Base-by-base conservation (phyloP, 2,329 filamentous ascomycete genomes). In the Microcera coccophila region DNA sequence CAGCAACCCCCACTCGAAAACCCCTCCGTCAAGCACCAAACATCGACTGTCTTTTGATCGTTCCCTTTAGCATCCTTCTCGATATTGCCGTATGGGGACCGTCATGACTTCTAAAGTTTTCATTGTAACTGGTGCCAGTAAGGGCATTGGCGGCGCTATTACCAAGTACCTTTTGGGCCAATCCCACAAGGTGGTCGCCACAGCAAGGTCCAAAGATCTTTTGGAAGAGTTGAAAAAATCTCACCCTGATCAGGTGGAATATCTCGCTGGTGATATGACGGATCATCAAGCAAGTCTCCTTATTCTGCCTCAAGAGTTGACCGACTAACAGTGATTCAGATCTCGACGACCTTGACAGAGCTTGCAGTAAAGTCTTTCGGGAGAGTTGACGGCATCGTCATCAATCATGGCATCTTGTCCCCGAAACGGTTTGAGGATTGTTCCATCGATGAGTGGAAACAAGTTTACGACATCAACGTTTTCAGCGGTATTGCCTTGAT, bases 401-500 rank as follows among this genome's bases (percentile, higher is more conserved):
- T 97, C 48, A 97, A 97, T 64, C 93, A 98, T 62, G 90, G 90
- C 16, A 73, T 82, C 1, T 68, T 98, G 34, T 77, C 81, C n/a
- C 86, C 89, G 1, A 82, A 94, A 32, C 80, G 79, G 38, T 70
- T 97, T 34, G 80, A 70, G 3, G 78, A 91, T 42, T 74, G 76
- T 14, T 77, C 79, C n/a, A 60, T 81, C 0, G 81, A 85, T 28
- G 83, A 86, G 47, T 96, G 90, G 87, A 84, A 81, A 58, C 66
- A 70, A 2, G 72, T 78, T 8, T 96, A 89, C 65, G 84, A 95
- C 54, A 73, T 89, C 48, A 97, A 97, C 62, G 81, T 97, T 55
- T 90, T 96, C 62, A 91, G 88, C 53, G 81, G 81, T 20, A 71
- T 96, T 34, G 82, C 15, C 12, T 47, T 90, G 87, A 75, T 84